A percentile compares a stretch with the other conserved stretches of the same genome.
Conservation (phyloP, 441 rosid species). For the Erodium texanum region DNA sequence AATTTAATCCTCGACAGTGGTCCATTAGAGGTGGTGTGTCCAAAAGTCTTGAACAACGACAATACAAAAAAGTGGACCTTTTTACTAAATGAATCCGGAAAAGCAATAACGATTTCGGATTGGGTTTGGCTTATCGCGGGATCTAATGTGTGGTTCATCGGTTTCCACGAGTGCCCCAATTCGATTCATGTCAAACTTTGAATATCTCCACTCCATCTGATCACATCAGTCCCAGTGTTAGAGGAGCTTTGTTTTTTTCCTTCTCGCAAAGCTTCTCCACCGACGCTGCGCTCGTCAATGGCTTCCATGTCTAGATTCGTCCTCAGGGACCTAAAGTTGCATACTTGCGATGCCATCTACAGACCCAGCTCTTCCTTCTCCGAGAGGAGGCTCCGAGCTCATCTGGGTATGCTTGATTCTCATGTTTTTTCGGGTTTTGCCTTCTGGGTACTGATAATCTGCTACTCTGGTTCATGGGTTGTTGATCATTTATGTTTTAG, state of each 20-base stretch:
- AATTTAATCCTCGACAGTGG: too few species aligned
- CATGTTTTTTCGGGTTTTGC: conserved; percentile 4
- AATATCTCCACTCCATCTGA: neutral
- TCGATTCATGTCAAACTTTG: neutral
- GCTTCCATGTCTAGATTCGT: conserved; percentile 56
- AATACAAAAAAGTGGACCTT: neutral
- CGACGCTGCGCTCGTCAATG: conserved; percentile 32
- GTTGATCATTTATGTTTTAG: neutral
- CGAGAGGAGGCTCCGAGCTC: conserved; percentile 28
- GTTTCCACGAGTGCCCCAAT: conserved; percentile 24
- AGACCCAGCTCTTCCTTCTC: conserved; percentile 21
- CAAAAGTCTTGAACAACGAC: neutral
- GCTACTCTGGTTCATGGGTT: neutral
- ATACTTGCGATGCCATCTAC: conserved; percentile 21
- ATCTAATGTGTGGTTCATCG: conserved; percentile 23
- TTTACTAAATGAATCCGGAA: neutral
- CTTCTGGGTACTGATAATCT: conserved; percentile 10
- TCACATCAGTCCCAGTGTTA: neutral
- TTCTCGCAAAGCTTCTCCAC: neutral
- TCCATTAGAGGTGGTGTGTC: neutral
- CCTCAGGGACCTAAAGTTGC: conserved; percentile 37
- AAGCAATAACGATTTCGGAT: neutral
- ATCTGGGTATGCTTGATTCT: conserved; percentile 38
- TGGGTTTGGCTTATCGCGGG: neutral
- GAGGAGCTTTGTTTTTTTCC: neutral